Evolutionary conservation across 2,329 filamentous ascomycete species (phyloP).

Genomic region (Pestalotiopsis sp.): DNA sequence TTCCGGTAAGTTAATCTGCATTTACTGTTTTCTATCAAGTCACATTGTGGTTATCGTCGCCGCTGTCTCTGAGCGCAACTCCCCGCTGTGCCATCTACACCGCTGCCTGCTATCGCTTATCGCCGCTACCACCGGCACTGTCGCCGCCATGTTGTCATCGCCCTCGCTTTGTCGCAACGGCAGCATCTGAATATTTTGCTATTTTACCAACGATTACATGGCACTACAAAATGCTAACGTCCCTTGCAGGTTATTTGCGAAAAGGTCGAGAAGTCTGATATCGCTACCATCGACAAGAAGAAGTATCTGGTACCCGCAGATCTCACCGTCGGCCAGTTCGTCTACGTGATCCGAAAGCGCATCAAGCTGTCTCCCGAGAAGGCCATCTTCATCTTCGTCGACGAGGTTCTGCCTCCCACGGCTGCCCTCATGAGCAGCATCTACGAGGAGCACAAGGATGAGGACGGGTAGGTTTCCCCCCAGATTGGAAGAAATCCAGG

Average conservation of each 20-base stretch:
- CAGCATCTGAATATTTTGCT: not conserved
- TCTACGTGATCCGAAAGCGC: conserved; percentile 99
- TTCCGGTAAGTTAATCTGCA: conserved; percentile 72
- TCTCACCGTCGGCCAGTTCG: conserved; percentile 97
- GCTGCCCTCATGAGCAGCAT: conserved; percentile 99
- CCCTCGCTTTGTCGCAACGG: not conserved
- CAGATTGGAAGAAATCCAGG: not conserved
- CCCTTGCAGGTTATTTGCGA: conserved; percentile 88
- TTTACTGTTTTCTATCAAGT: not conserved
- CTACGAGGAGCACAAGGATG: conserved; percentile 97
- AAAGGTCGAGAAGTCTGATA: conserved; percentile 99
- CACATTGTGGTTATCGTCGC: not conserved
- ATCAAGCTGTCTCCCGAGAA: conserved; percentile 99
- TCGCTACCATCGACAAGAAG: conserved; percentile 99
- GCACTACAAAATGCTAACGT: not conserved
- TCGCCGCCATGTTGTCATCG: not conserved
- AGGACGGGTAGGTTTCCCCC: conserved; percentile 60
- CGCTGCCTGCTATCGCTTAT: conserved; percentile 10
- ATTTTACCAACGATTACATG: not conserved
- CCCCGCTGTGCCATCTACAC: not conserved
- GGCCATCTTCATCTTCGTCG: conserved; percentile 99
- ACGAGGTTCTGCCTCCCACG: conserved; percentile 94
- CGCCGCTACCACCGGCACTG: not conserved
- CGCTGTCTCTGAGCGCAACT: not conserved
- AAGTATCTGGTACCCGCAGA: conserved; percentile 98